phyloP scores from a whole-genome alignment of 768 basidiomycete species.

The Tubosaeta sp. region DNA sequence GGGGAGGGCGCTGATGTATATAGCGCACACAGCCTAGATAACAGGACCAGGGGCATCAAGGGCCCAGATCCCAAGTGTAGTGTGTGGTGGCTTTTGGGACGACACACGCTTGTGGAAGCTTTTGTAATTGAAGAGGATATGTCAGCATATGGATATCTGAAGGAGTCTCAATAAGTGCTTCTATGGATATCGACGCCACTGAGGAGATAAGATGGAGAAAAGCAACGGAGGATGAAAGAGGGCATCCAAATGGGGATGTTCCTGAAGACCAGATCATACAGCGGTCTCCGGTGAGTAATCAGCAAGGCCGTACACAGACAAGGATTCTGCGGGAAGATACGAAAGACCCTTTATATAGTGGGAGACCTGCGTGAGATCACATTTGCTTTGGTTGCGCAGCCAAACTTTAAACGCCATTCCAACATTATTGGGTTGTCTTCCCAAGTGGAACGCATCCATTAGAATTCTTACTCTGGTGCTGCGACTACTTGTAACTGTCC shows the following conservation, averaged over 20 bases:
- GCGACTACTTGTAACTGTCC: too few relatives aligned
- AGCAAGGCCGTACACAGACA: constrained; percentile 18
- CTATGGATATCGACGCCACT: constrained; percentile 39
- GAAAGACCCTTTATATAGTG: constrained; percentile 15
- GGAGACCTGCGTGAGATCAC: too few relatives aligned
- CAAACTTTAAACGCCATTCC: too few relatives aligned
- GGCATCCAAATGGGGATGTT: constrained; percentile 10
- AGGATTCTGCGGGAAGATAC: constrained; percentile 12
- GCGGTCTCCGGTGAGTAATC: constrained; percentile 21
- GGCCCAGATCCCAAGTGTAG: constrained; percentile 53
- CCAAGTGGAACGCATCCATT: too few relatives aligned
- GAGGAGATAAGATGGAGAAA: constrained; percentile 33
- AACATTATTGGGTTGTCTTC: too few relatives aligned
- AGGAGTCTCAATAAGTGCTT: constrained; percentile 37
- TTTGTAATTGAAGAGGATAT: constrained; percentile 48
- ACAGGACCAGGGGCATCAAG: constrained; percentile 48
- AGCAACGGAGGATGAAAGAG: constrained; percentile 27
- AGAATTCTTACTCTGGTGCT: too few relatives aligned
- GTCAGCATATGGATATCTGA: constrained; percentile 50
- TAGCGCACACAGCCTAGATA: constrained; percentile 40
- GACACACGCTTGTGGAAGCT: constrained; percentile 30
- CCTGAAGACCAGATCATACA: constrained; percentile 1
- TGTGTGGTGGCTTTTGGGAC: constrained; percentile 32
- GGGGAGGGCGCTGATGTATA: constrained; percentile 35
- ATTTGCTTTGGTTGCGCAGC: background rate